Base-by-base conservation (phyloP, 2,329 filamentous ascomycete species). In the Fusarium sp. region DNA sequence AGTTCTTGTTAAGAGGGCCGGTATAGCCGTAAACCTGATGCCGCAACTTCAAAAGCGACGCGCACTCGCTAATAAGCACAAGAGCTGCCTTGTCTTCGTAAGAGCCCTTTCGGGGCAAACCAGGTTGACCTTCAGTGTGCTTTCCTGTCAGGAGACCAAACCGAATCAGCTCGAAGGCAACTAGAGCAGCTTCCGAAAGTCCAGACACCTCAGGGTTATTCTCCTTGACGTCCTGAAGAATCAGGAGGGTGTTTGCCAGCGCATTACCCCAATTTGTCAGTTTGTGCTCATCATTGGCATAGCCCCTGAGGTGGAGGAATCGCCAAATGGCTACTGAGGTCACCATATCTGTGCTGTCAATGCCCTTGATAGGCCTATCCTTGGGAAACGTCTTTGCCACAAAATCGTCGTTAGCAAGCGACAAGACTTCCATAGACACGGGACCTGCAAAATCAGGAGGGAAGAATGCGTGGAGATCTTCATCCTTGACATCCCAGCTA, bases 21-120 rank as follows among this genome's bases (percentile, higher is more conserved):
- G 94, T 97, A 77, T 97, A 99, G 28, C 95, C 95, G 68, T 94
- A 93, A 4, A 85, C 83, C 68, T 91, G 86, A 74, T 99, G 95
- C 29, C 88, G 87, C 61, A 98, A 82, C 72, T 91, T 92, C 47
- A 93, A 85, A 55, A 98, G 81, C 49, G 91, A 93, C 12, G 93
- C 91, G 60, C 93, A 90, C 35, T 95, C 90, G 67, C 93, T 95
- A 70, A 98, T 88, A 40, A 99, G 83, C 52, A 95, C 84, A 40
- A 93, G 88, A 70, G 89, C 90, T 29, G 85, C 83, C 74, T 91
- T 92, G 65, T 97, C 93, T 36, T 91, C 87, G 5, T 91, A 91
- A 73, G 74, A 78, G 39, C 82, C 82, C 66, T 82, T 84, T 57
- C 84, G 78, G 12, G 86, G 84, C 22, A 83, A 75, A 26, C 86